Evolutionary conservation across 805 yeast species (phyloP), one percentile per base, ranked within the genome.

Genomic region (Torulaspora gathmanii): DNA sequence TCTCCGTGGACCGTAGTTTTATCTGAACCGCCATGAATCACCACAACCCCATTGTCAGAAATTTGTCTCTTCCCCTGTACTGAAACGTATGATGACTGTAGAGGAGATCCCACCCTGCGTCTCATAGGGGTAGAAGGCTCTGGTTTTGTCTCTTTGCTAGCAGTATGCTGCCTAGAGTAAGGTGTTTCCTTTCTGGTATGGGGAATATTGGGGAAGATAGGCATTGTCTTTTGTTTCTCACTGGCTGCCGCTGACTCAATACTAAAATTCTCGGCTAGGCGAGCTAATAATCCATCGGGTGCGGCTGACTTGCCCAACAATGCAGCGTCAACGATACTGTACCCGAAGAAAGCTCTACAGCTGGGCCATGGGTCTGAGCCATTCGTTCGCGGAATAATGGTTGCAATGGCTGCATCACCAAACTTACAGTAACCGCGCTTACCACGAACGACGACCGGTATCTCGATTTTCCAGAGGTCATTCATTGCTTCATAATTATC

Each of bases 391-490:
- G 53, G 51, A 4, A 69, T 55, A 9, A 62, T 65, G 1, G 67
- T 61, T 2, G 72, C 73, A 1, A 54, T 46, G 0, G 67, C 65
- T 11, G 60, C 59, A 30, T 66, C 71, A 3, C 67, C 69, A 52
- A 70, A 70, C 37, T 65, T 63, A n/a, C 58, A 51, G 44, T 61
- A 69, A 13, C 63, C 61, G 10, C 65, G 58, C 31, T 64, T 67
- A 36, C 67, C 71, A 28, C 64, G 50, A 55, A 69, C 56, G 33
- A 58, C 49, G 30, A 74, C 61, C 1, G 68, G 61, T 4, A 71
- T 47, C 37, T 71, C 73, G 7, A 71, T 57, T 42, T 61, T 67
- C 76, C 76, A 71, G 36, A 71, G 46, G 53, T 71, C 76, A 28
- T 64, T 57, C 49, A 70, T 57, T 1, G 72, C 65, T 39, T 65